Base-by-base conservation (phyloP, 495 filamentous ascomycete species). In the Talaromyces nanjingensis region DNA sequence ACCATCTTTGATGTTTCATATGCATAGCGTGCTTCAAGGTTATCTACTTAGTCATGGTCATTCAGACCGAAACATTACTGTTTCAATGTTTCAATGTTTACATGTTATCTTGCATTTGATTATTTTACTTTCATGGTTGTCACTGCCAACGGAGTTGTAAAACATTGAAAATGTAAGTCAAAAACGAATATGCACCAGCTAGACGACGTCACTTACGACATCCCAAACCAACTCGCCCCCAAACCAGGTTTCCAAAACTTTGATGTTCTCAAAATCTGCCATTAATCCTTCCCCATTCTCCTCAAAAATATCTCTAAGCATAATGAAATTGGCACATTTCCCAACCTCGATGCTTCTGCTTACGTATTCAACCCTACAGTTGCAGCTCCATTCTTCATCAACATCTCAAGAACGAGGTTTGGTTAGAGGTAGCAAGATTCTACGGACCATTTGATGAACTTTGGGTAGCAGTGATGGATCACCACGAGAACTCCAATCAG, bases 11-110 rank as follows among this genome's bases (percentile, higher is more conserved):
- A 47, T 42, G 14, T 47, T 60, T 42, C 24, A 45, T 49, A 29
- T 60, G 37, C 59, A 60, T 60, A 60, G 59, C 57, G 57, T 25
- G 33, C 27, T 37, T 14, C 29, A 60, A 24, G n/a, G 14, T 37
- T 22, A 33, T 18, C 7, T 37, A 3, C 0, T 57, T 27, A 31
- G 20, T 27, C 24, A 57, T 29, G 24, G 29, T 16, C n/a, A 39
- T 14, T 39, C 12, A 57, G 54, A 9, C 12, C n/a, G n/a, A 33
- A 56, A 27, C 9, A 12, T 34, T 34, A 34, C 5, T n/a, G n/a
- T n/a, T n/a, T n/a, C n/a, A n/a, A n/a, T 12, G 6, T 9, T 56
- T 25, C 25, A 25, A 25, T 25, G 3, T 25, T 29, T 18, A 33
- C 18, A 11, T 2, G 6, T 11, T 39, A 16, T 59, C 14, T 8